Evolutionary conservation across 2,329 filamentous ascomycete species (phyloP).

Genomic region (Grosmannia penicillata): DNA sequence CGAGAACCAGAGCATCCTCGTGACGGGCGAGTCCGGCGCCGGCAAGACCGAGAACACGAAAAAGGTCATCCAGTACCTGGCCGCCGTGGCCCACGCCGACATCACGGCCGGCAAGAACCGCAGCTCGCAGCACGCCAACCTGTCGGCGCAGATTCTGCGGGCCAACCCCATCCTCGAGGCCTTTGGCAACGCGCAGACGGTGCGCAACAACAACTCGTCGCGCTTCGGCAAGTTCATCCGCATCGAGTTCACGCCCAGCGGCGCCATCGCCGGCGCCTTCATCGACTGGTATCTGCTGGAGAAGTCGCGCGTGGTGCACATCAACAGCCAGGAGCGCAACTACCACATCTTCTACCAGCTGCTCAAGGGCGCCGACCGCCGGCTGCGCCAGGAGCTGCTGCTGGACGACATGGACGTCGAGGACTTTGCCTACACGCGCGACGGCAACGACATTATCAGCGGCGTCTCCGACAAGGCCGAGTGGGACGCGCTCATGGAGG

Average conservation of each 20-base stretch:
- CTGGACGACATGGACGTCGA: slow-evolving; percentile 62
- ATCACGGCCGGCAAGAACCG: slow-evolving; percentile 44
- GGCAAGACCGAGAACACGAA: slow-evolving; percentile 99
- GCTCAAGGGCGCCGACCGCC: slow-evolving; percentile 62
- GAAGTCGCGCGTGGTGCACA: slow-evolving; percentile 89
- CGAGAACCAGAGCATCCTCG: slow-evolving; percentile 90
- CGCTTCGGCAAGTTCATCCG: slow-evolving; percentile 97
- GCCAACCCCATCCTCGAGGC: slow-evolving; percentile 96
- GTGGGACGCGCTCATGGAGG: slow-evolving; percentile 81
- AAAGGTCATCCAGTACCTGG: slow-evolving; percentile 97
- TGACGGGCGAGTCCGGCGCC: slow-evolving; percentile 94
- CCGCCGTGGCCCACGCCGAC: slow-evolving; percentile 80
- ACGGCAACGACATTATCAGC: slow-evolving; percentile 80
- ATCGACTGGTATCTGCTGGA: slow-evolving; percentile 98
- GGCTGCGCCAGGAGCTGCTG: slow-evolving; percentile 62
- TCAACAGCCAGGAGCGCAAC: slow-evolving; percentile 79
- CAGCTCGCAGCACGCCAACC: slow-evolving; percentile 51
- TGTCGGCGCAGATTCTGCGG: slow-evolving; percentile 90
- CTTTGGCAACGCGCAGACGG: slow-evolving; percentile 95
- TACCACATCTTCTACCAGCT: slow-evolving; percentile 98
- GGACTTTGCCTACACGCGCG: slow-evolving; percentile 81
- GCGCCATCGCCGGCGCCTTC: slow-evolving; percentile 86
- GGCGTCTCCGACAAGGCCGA: slow-evolving; percentile 85
- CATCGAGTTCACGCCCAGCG: slow-evolving; percentile 79
- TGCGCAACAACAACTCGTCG: slow-evolving; percentile 96